phyloP scores from a whole-genome alignment of 1,284 basidiomycete genomes.

The Boletus hoseneyae region DNA sequence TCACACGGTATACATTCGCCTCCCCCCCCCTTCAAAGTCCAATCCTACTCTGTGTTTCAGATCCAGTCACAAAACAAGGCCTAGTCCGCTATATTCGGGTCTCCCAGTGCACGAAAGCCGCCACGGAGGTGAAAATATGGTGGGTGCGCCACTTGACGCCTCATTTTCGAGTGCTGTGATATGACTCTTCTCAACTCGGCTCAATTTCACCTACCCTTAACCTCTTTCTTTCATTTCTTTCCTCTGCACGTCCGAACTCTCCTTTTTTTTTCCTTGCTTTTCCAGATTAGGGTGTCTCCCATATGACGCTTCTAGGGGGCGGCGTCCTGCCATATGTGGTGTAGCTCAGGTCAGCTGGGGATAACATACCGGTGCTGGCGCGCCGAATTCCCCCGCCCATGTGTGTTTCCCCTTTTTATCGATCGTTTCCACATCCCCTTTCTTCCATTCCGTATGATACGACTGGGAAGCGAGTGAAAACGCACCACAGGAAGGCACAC shows the following conservation, averaged over 20 bases:
- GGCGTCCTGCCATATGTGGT: slow-evolving; percentile 3
- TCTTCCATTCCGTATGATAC: slow-evolving; percentile 10
- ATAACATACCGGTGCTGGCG: neutral
- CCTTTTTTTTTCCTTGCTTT: neutral
- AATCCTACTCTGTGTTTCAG: neutral
- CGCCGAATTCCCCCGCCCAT: slow-evolving; percentile 3
- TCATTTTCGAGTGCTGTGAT: neutral
- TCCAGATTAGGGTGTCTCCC: neutral
- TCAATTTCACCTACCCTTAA: neutral
- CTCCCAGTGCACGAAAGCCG: neutral
- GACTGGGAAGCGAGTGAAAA: neutral
- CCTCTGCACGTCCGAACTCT: neutral
- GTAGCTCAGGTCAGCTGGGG: neutral
- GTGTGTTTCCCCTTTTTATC: neutral
- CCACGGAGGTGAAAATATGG: neutral
- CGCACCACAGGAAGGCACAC: neutral
- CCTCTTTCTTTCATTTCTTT: neutral
- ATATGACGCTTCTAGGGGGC: neutral
- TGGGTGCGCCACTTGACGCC: neutral
- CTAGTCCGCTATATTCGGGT: too few relatives aligned
- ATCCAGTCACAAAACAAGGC: neutral
- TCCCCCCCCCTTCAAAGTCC: too few relatives aligned
- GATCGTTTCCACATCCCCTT: neutral
- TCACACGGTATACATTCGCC: neutral
- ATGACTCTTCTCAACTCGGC: neutral